Evolutionary conservation across 139 green algal genomes (phyloP).

Genomic region (Raphidocelis subcapitata): DNA sequence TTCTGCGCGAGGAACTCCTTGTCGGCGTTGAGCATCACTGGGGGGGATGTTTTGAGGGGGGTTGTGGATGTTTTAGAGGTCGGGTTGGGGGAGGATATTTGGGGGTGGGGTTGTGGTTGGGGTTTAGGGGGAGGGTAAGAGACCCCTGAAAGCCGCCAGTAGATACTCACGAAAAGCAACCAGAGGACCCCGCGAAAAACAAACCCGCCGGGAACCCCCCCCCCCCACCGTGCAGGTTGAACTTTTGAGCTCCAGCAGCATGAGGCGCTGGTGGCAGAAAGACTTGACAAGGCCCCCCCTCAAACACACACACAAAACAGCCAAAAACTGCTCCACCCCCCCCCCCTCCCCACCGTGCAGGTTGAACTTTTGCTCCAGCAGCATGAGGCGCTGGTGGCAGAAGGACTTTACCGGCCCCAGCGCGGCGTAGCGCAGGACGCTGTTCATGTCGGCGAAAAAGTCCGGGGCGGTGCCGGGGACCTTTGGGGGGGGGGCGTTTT

Average conservation of each 20-base stretch:
- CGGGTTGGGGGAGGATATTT: no score
- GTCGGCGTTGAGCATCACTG: slow-evolving; percentile 97
- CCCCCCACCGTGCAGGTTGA: slow-evolving; percentile 76
- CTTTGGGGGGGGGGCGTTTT: not conserved
- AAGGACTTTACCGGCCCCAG: slow-evolving; percentile 89
- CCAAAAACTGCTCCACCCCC: no score
- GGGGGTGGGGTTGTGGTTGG: slow-evolving; percentile 35
- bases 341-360: slow-evolving; percentile 57
- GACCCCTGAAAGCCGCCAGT: no score
- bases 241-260: slow-evolving; percentile 98
- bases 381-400: slow-evolving; percentile 80
- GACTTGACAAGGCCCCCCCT: slow-evolving; percentile 89
- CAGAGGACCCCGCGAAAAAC: no score
- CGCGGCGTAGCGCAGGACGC: slow-evolving; percentile 47
- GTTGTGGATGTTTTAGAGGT: no score
- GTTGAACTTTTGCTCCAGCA: slow-evolving; percentile 98
- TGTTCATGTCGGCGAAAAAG: slow-evolving; percentile 89
- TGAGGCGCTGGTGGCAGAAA: slow-evolving; percentile 85
- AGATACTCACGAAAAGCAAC: no score
- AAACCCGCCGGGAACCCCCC: no score
- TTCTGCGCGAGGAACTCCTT: slow-evolving; percentile 98
- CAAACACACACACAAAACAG: no score
- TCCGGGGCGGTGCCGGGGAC: slow-evolving; percentile 73
- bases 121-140: no score
- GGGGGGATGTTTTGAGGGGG: slow-evolving; percentile 71